Evolutionary conservation across 1,284 basidiomycete species (phyloP).

Genomic region (Cerioporus squamosus): DNA sequence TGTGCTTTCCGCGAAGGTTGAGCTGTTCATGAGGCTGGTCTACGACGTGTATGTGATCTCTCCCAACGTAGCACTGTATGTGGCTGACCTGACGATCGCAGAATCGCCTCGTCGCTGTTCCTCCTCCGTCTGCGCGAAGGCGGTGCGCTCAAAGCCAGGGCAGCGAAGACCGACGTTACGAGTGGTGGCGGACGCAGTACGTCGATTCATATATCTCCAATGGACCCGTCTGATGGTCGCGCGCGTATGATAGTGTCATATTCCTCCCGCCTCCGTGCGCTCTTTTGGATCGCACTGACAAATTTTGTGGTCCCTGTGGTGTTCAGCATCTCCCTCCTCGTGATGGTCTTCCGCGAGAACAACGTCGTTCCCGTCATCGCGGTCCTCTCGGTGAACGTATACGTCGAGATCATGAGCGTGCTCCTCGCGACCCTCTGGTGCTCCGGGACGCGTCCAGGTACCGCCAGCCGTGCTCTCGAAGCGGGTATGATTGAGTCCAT

Average conservation of each 20-base stretch:
- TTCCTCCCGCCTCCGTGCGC: slow-evolving; percentile 5
- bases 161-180: not conserved
- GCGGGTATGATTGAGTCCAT: not conserved
- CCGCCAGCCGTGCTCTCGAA: not conserved
- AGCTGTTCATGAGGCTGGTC: slow-evolving; percentile 33
- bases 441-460: not conserved
- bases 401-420: slow-evolving; percentile 24
- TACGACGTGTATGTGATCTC: slow-evolving; percentile 25
- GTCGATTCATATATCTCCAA: not conserved
- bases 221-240: not conserved
- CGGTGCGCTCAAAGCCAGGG: not conserved
- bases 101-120: not conserved
- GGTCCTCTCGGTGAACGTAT: slow-evolving; percentile 12
- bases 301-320: slow-evolving; percentile 37
- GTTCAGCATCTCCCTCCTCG: slow-evolving; percentile 29
- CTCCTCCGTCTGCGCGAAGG: not conserved
- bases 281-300: slow-evolving; percentile 35
- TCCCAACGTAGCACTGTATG: no score
- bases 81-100: not conserved
- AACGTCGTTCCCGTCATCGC: slow-evolving; percentile 15
- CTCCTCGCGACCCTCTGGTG: slow-evolving; percentile 29
- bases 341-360: slow-evolving; percentile 12
- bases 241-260: not conserved
- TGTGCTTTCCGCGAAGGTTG: slow-evolving; percentile 18
- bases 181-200: not conserved